Evolutionary conservation across 805 yeast species (phyloP), one percentile per base, ranked within the genome.

Genomic region (Saturnispora mendoncae): DNA sequence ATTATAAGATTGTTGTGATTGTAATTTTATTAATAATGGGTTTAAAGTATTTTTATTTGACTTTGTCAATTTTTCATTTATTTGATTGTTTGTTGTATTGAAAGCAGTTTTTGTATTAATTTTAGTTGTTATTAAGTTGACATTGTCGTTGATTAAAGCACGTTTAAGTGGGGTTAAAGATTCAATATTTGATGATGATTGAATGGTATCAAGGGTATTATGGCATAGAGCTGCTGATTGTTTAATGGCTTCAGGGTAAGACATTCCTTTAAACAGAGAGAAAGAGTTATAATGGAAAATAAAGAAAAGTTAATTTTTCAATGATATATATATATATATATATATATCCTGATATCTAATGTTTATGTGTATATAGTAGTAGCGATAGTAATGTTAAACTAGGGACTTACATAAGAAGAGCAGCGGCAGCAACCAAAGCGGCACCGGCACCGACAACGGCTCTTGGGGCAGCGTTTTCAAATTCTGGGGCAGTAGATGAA

Each of bases 351-450:
- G n/a, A n/a, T 23, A 23, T 6, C 9, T 9, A 23, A 23, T 23
- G 6, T 6, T 23, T 23, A 23, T 23, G 9, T 23, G 9, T 23
- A 23, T 23, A 23, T 23, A 23, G 6, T 23, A 23, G 25, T n/a
- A n/a, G n/a, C n/a, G n/a, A n/a, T n/a, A n/a, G n/a, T n/a, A n/a
- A n/a, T n/a, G n/a, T n/a, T n/a, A n/a, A n/a, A n/a, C n/a, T n/a
- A n/a, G n/a, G n/a, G n/a, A n/a, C 41, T 51, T 54, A 58, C 37
- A 58, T 43, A 35, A 58, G 47, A 21, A 51, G 43, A 36, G 61
- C 62, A 36, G 55, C 37, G 41, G 53, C 64, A 30, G 57, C 62
- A 36, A 51, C 47, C 33, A 55, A 56, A 38, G 49, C 45, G 24
- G 51, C 50, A 50, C 58, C 61, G 34, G 53, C 54, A 44, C 56